Base-by-base conservation (phyloP, 2,329 filamentous ascomycete species). In the Botryotinia globosa region DNA sequence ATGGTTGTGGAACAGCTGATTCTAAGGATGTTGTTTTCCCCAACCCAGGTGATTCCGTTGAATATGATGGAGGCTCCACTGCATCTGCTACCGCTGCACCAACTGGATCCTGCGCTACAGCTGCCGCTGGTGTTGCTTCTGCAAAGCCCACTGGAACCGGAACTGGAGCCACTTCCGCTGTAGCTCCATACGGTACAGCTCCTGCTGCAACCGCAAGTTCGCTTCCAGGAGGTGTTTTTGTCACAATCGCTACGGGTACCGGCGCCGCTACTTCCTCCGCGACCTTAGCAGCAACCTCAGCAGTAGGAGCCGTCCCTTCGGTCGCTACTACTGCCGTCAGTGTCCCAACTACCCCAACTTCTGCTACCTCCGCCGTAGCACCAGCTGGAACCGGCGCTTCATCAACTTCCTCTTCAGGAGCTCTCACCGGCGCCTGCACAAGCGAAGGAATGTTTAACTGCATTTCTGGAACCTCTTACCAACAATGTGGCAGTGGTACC, bases 11-110 rank as follows among this genome's bases (percentile, higher is more conserved):
- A 0, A 91, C 89, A 20, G 78, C 77, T 0, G 87, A 89, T 56
- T 79, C 80, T 25, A 79, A 83, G 4, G 89, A 94, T 76, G 85
- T 92, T 74, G 80, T 84, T n/a, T 95, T 91, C 84, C 90, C 91
- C 12, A 83, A 92, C 76, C 87, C 92, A 0, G 93, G 93, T 66
- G 74, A 84, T 0, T 86, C 85, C 3, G 84, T 89, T 6, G 85
- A 90, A 0, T 82, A 81, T 18, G 82, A 85, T 73, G 76, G 74
- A 3, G 37, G 42, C 85, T 85, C 59, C 78, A 83, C 37, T 69
- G 69, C 71, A 16, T 70, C 63, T 39, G 74, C 45, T 74, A 77
- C 76, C 62, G 79, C 75, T 75, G 79, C 78, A 70, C 77, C 72
- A 12, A 75, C 78, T 64, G 77, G 65, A 3, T 56, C 75, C 48